A percentile compares a stretch with the other conserved stretches of the same genome.
phyloP scores from a whole-genome alignment of 148 eudicot species.

The Amaranthus palmeri region DNA sequence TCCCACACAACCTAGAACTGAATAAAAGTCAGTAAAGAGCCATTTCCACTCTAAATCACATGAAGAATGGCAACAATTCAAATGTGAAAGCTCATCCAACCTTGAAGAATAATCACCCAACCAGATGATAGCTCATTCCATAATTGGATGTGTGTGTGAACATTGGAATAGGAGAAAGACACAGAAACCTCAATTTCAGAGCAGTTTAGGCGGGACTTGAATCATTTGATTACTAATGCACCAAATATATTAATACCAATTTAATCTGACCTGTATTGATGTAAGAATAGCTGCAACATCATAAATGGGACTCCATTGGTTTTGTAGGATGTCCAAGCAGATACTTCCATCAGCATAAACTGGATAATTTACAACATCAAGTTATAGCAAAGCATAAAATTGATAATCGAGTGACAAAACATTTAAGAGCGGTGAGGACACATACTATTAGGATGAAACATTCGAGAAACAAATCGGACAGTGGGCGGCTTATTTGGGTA shows the following conservation, averaged over 20 bases:
- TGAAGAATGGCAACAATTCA: too few species aligned
- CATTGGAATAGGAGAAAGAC: too few species aligned
- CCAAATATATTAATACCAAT: not conserved
- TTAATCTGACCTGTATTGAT: conserved; percentile 48
- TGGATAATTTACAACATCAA: conserved; percentile 20
- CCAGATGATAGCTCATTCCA: too few species aligned
- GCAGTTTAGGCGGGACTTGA: not conserved
- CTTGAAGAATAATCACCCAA: too few species aligned
- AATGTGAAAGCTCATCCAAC: too few species aligned
- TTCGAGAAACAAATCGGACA: conserved; percentile 60
- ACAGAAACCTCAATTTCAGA: not conserved
- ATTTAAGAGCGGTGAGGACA: not conserved
- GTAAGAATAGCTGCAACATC: conserved; percentile 69
- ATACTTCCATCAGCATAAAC: conserved; percentile 74
- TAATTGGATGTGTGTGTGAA: too few species aligned
- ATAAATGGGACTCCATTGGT: conserved; percentile 70
- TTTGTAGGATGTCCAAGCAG: conserved; percentile 62
- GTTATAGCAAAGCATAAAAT: conserved; percentile 4
- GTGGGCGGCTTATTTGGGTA: conserved; percentile 68
- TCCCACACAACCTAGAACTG: too few species aligned
- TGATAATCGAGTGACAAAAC: not conserved
- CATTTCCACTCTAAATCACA: too few species aligned
- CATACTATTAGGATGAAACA: conserved; percentile 74
- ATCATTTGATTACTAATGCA: not conserved
- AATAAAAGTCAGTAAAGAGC: too few species aligned